A percentile compares a stretch with the other conserved stretches of the same genome.
Evolutionary conservation across 1,284 basidiomycete genomes (phyloP).

Genomic region (Phylloboletellus chloephorus): DNA sequence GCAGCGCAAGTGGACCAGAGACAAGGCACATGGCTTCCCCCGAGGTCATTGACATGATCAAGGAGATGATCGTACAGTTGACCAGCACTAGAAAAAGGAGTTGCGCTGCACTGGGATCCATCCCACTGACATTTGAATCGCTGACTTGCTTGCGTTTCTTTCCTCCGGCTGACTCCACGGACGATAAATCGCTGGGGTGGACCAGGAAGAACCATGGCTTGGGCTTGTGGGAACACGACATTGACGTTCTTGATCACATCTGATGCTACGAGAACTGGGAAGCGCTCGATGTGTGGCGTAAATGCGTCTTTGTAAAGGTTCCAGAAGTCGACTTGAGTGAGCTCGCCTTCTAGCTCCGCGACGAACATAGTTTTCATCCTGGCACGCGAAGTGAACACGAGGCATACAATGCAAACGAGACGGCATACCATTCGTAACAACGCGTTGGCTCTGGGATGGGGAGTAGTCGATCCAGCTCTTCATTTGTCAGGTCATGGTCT

Average conservation of each 20-base stretch:
- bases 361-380: slow-evolving; percentile 85
- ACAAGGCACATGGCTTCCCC: slow-evolving; percentile 46
- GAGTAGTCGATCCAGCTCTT: slow-evolving; percentile 59
- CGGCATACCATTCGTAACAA: slow-evolving; percentile 68
- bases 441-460: slow-evolving; percentile 63
- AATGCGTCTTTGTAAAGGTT: slow-evolving; percentile 77
- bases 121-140: slow-evolving; percentile 69
- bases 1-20: slow-evolving; percentile 62
- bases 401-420: neutral
- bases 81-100: slow-evolving; percentile 44
- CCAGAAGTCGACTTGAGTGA: slow-evolving; percentile 90
- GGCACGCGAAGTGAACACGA: slow-evolving; percentile 10
- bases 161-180: slow-evolving; percentile 66
- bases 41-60: slow-evolving; percentile 46
- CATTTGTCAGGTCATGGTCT: slow-evolving; percentile 58
- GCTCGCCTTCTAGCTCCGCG: slow-evolving; percentile 60
- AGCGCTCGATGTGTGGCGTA: slow-evolving; percentile 47
- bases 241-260: slow-evolving; percentile 87
- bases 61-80: slow-evolving; percentile 68
- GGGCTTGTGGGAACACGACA: slow-evolving; percentile 70
- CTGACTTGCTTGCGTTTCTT: slow-evolving; percentile 49
- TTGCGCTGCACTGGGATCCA: slow-evolving; percentile 46
- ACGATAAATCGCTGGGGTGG: slow-evolving; percentile 74
- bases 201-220: slow-evolving; percentile 76
- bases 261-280: slow-evolving; percentile 66